Conservation (phyloP, 2,329 filamentous ascomycete species). For the Cercospora brassicicola region DNA sequence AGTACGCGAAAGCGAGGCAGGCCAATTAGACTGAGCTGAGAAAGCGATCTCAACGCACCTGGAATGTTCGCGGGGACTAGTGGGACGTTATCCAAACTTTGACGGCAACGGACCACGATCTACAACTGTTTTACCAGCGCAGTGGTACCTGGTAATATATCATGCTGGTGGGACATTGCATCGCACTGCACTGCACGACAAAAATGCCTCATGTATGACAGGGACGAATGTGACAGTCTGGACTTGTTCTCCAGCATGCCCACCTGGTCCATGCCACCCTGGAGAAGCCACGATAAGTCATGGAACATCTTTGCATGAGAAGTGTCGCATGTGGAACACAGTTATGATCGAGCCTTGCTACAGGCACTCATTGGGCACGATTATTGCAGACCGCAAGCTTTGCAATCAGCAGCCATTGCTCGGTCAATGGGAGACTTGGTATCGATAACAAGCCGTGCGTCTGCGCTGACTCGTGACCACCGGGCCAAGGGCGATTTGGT, state of each 20-base stretch:
- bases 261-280: not conserved
- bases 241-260: not conserved
- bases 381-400: not conserved
- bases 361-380: not conserved
- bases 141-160: not conserved
- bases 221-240: not conserved
- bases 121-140: not conserved
- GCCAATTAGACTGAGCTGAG: not conserved
- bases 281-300: not conserved
- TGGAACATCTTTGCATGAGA: not conserved
- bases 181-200: not conserved
- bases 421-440: not conserved
- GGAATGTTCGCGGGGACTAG: not conserved
- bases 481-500: not conserved
- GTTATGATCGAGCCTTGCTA: not conserved
- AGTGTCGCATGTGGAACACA: not conserved
- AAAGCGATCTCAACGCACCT: not conserved
- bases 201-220: not conserved
- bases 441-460: not conserved
- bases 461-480: not conserved
- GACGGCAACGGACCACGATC: not conserved
- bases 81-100: not conserved
- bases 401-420: not conserved
- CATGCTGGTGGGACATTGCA: not conserved
- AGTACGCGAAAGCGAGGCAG: not conserved